Conservation (phyloP, 257 asterid species). For the Penstemon davidsonii region DNA sequence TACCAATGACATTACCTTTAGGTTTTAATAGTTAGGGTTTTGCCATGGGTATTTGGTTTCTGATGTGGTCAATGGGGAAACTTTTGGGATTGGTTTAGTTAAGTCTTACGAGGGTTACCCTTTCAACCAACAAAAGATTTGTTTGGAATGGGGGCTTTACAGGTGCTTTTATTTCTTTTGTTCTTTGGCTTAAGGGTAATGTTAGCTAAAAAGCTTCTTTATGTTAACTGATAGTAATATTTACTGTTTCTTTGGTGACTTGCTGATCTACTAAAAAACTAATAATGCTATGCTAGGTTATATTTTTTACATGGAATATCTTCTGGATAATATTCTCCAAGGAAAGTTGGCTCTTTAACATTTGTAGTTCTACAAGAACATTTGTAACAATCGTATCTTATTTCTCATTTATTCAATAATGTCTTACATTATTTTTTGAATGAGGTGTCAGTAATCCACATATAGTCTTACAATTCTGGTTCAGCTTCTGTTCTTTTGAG, state of each 20-base stretch:
- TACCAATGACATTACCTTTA: background rate
- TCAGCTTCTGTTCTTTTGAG: too few relatives aligned
- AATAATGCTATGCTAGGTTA: background rate
- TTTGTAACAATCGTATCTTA: too few relatives aligned
- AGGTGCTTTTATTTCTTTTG: slow-evolving; percentile 6
- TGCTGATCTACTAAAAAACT: background rate
- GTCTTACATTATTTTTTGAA: too few relatives aligned
- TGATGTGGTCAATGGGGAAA: background rate
- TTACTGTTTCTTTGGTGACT: background rate
- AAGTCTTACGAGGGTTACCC: background rate
- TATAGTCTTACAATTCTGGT: too few relatives aligned
- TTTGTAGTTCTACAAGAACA: too few relatives aligned
- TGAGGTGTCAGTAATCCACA: too few relatives aligned
- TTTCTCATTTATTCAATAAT: too few relatives aligned
- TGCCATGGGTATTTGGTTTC: slow-evolving; percentile 22
- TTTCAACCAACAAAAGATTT: slow-evolving; percentile 12
- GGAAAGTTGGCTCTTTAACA: background rate
- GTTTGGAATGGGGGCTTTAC: slow-evolving; percentile 11
- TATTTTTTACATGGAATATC: background rate
- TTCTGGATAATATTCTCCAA: background rate
- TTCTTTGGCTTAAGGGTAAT: background rate
- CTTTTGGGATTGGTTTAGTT: slow-evolving; percentile 1
- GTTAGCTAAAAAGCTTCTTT: background rate
- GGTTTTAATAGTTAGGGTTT: slow-evolving; percentile 37
- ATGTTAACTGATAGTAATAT: too few relatives aligned